Conservation (phyloP, 225 moss, liverwort and hornwort genomes). For the Lunularia cruciata region DNA sequence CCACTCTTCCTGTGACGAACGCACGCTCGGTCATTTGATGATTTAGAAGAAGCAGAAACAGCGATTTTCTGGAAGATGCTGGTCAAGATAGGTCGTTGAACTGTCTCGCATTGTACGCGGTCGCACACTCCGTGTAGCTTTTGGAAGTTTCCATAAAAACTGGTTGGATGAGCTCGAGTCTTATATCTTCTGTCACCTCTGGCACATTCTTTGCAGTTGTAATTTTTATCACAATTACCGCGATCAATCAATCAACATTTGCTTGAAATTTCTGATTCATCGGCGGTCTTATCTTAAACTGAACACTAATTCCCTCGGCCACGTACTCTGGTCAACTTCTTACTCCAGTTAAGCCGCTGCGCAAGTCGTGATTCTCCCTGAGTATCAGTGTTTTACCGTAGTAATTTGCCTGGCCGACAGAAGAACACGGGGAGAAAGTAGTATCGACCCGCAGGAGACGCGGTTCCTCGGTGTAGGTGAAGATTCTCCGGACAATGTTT, state of each 20-base stretch:
- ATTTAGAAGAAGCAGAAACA: background rate
- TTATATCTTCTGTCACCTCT: no score
- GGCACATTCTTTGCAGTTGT: no score
- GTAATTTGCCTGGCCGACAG: no score
- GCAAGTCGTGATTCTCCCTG: background rate
- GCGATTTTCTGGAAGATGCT: background rate
- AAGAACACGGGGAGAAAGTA: background rate
- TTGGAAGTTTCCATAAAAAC: background rate
- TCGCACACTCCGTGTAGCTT: background rate
- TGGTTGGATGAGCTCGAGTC: background rate
- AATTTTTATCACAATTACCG: no score
- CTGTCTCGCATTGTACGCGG: background rate
- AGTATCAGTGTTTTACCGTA: no score
- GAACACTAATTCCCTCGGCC: background rate
- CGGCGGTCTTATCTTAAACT: slow-evolving; percentile 12
- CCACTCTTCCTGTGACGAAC: background rate
- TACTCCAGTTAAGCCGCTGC: no score
- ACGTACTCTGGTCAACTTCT: background rate
- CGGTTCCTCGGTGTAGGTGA: background rate
- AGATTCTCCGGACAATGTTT: background rate
- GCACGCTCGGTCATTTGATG: background rate
- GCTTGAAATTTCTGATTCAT: no score
- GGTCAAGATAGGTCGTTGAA: slow-evolving; percentile 5
- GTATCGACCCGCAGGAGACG: background rate
- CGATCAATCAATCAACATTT: no score